Evolutionary conservation across 352 stramenopile species (phyloP).

Genomic region (Pythium plurisporium): DNA sequence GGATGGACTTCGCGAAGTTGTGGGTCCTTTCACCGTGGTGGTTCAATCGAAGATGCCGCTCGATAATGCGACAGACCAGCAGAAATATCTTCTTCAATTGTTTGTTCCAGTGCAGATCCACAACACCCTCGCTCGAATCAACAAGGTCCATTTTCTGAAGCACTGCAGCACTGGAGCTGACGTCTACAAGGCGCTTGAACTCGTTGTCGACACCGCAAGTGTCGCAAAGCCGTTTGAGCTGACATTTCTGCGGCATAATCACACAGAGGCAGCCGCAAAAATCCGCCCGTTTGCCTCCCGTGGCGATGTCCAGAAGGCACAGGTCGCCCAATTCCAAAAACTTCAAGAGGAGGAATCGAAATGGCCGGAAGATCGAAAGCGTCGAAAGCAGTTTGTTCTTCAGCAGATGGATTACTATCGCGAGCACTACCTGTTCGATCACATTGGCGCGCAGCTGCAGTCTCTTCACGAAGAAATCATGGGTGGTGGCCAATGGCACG

Average conservation of each 20-base stretch:
- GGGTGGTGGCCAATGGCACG: slow-evolving; percentile 48
- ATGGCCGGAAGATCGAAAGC: slow-evolving; percentile 26
- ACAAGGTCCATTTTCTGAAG: slow-evolving; percentile 36
- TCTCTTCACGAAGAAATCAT: slow-evolving; percentile 44
- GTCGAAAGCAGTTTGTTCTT: slow-evolving; percentile 52
- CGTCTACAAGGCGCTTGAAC: slow-evolving; percentile 27
- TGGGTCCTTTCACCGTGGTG: slow-evolving; percentile 23
- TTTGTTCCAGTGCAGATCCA: slow-evolving; percentile 34
- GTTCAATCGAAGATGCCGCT: slow-evolving; percentile 13
- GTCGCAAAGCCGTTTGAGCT: slow-evolving; percentile 45
- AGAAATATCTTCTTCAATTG: slow-evolving; percentile 32
- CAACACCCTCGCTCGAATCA: slow-evolving; percentile 46
- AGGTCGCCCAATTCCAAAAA: slow-evolving; percentile 36
- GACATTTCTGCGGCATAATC: slow-evolving; percentile 53
- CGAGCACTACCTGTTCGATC: slow-evolving; percentile 45
- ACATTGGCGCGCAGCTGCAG: slow-evolving; percentile 40
- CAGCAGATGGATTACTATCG: slow-evolving; percentile 61
- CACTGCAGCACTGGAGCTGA: slow-evolving; percentile 23
- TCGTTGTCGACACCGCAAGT: slow-evolving; percentile 26
- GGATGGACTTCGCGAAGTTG: background rate
- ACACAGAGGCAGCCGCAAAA: slow-evolving; percentile 37
- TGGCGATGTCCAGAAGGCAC: slow-evolving; percentile 46
- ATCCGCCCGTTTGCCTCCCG: slow-evolving; percentile 57
- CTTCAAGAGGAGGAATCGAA: slow-evolving; percentile 35
- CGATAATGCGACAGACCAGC: slow-evolving; percentile 2